Evolutionary conservation across 2,329 filamentous ascomycete genomes (phyloP).

Genomic region (Scortechinia acanthostroma): DNA sequence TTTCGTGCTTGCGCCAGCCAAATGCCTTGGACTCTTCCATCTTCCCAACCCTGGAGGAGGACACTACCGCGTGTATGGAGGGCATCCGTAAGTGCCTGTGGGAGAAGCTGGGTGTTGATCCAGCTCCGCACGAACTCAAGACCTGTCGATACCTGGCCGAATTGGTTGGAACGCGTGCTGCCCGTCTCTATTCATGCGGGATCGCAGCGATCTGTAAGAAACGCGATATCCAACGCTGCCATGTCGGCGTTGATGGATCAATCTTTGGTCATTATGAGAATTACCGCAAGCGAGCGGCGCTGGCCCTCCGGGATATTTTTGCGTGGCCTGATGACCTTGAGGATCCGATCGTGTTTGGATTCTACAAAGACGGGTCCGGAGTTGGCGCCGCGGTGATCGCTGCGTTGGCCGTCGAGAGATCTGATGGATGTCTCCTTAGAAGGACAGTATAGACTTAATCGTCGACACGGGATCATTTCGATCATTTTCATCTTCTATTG

Average conservation of each 20-base stretch:
- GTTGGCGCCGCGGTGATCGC: conserved; percentile 69
- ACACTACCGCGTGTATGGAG: conserved; percentile 63
- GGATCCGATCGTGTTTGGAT: conserved; percentile 59
- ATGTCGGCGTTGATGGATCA: conserved; percentile 70
- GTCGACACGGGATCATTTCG: too few relatives aligned
- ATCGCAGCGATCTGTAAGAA: conserved; percentile 72
- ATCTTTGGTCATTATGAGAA: conserved; percentile 77
- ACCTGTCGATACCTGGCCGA: conserved; percentile 65
- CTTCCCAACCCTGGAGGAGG: conserved; percentile 63
- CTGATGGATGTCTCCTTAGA: too few relatives aligned
- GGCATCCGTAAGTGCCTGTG: conserved; percentile 61
- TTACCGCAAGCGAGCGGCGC: conserved; percentile 66
- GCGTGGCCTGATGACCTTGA: conserved; percentile 61
- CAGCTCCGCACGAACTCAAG: conserved; percentile 60
- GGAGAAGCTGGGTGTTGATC: conserved; percentile 46
- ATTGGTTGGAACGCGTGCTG: conserved; percentile 67
- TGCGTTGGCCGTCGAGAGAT: conserved; percentile 22
- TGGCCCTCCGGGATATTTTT: conserved; percentile 66
- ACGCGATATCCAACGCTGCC: conserved; percentile 62
- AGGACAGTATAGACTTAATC: too few relatives aligned
- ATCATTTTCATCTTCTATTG: too few relatives aligned
- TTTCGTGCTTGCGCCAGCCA: conserved; percentile 55
- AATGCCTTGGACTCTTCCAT: conserved; percentile 69
- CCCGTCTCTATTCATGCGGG: conserved; percentile 67
- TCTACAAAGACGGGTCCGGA: conserved; percentile 67